Conservation (phyloP, 2,329 filamentous ascomycete genomes). For the Diaporthe citriasiana region DNA sequence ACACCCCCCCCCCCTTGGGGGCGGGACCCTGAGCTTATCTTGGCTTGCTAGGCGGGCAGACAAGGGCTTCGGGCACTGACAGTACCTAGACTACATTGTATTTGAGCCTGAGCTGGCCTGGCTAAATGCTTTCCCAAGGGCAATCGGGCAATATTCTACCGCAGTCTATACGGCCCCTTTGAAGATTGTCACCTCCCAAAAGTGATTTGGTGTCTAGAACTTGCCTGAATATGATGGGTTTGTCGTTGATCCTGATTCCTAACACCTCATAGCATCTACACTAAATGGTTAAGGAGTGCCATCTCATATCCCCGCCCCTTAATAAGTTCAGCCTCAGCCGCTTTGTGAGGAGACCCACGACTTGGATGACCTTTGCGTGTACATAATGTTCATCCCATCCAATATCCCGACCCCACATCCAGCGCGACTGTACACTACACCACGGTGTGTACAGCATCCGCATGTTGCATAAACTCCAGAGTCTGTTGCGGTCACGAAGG, state of each 20-base stretch:
- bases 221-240: background rate
- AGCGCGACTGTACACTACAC: background rate
- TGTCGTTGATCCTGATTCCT: background rate
- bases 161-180: background rate
- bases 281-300: background rate
- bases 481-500: background rate
- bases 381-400: constrained; percentile 15
- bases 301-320: background rate
- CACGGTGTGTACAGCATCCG: background rate
- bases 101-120: background rate
- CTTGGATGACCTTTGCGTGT: background rate
- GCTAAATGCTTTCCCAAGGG: background rate
- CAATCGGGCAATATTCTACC: background rate
- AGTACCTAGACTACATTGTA: background rate
- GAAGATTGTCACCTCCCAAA: background rate
- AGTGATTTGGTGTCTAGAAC: background rate
- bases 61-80: too few species aligned
- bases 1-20: too few species aligned
- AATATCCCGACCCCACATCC: background rate
- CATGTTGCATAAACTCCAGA: background rate
- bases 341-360: background rate
- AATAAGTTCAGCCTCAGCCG: too few species aligned
- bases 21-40: background rate
- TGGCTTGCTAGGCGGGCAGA: background rate
- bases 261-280: background rate